phyloP scores from a whole-genome alignment of 1,139 yeast genomes.

The Wickerhamomyces sp. region DNA sequence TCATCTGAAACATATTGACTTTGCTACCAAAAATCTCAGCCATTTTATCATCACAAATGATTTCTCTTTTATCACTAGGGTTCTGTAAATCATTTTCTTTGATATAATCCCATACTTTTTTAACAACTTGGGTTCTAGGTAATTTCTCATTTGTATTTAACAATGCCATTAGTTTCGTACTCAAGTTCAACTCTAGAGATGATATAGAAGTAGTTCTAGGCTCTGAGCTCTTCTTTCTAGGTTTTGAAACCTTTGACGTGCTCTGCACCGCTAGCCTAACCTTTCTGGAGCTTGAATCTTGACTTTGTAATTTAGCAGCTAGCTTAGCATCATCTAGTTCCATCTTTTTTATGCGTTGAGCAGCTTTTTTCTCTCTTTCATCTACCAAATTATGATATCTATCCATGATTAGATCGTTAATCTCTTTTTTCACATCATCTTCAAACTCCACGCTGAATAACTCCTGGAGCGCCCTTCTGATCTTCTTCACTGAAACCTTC shows the following conservation, averaged over 20 bases:
- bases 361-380: slow-evolving; percentile 30
- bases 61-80: slow-evolving; percentile 61
- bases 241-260: slow-evolving; percentile 9
- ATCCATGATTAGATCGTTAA: slow-evolving; percentile 57
- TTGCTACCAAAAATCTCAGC: slow-evolving; percentile 53
- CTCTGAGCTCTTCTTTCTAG: slow-evolving; percentile 10
- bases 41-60: slow-evolving; percentile 63
- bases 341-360: slow-evolving; percentile 24
- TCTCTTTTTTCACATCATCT: slow-evolving; percentile 43
- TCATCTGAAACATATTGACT: slow-evolving; percentile 65
- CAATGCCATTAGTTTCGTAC: slow-evolving; percentile 46
- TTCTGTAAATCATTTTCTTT: slow-evolving; percentile 61
- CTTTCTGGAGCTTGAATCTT: slow-evolving; percentile 7
- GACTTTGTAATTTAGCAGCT: slow-evolving; percentile 19
- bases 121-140: slow-evolving; percentile 70
- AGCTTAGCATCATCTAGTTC: slow-evolving; percentile 28
- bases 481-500: slow-evolving; percentile 65
- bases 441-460: slow-evolving; percentile 53
- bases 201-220: slow-evolving; percentile 17
- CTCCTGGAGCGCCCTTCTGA: slow-evolving; percentile 66
- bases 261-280: slow-evolving; percentile 8
- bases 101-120: slow-evolving; percentile 69
- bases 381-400: slow-evolving; percentile 50
- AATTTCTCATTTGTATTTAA: slow-evolving; percentile 36
- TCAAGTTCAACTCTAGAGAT: slow-evolving; percentile 32